Base-by-base conservation (phyloP, 2,329 filamentous ascomycete species). In the Blumeriella jaapii region DNA sequence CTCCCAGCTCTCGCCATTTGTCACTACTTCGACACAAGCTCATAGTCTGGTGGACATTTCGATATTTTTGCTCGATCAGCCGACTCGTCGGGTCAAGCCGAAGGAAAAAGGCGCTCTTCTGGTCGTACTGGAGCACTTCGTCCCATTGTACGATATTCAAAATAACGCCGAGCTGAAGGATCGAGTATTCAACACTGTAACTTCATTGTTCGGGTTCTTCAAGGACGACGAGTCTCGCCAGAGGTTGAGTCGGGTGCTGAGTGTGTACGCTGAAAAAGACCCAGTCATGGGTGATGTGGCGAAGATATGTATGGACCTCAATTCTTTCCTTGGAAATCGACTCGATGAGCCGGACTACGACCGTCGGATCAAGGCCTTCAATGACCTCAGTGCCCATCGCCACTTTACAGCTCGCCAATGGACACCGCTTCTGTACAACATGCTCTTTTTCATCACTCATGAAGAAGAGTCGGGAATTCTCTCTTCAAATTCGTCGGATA, bases 331-430 rank as follows among this genome's bases (percentile, higher is more conserved):
- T 1, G 64, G 65, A 29, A 71, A 69, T 16, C 77, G 77, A 28
- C 66, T 98, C 13, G 84, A 91, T 49, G 82, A 93, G 52, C 80
- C 86, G 1, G 82, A 96, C 59, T 95, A 93, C 53, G 82, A 93
- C 47, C 74, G 72, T 38, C 78, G 91, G 11, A 68, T 93, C 5
- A 62, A 68, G 29, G 86, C 85, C 3, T 96, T 91, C 60, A 77
- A 69, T 39, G 56, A 61, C 6, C 78, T 96, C 43, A 82, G 79
- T 22, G 69, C 72, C 25, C 61, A 71, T 2, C 62, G 70, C n/a
- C 74, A 73, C 23, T 74, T 87, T 41, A 78, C 71, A 0, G 61
- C 76, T 1, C 70, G 71, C 39, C 82, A 94, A 57, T 98, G 91
- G 89, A 70, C 78, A 34, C 87, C 91, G 5, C 60, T 98, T 13